A percentile compares a stretch with the other conserved stretches of the same genome.
phyloP scores from a whole-genome alignment of 495 filamentous ascomycete genomes.

The Chlorociboria aeruginascens region DNA sequence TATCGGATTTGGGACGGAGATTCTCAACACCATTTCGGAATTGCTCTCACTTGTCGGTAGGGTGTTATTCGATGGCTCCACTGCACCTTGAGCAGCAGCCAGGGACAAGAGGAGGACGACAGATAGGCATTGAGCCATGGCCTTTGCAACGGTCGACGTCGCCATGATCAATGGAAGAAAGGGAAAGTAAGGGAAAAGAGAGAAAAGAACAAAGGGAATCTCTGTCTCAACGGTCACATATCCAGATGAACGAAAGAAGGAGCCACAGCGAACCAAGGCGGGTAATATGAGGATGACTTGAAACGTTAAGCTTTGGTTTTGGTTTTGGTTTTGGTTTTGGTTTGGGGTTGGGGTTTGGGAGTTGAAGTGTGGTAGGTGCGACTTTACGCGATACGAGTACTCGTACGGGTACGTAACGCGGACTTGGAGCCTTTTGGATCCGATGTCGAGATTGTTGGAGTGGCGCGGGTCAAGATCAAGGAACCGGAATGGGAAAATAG shows the following conservation, averaged over 20 bases:
- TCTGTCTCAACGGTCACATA: slow-evolving; percentile 7
- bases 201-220: neutral
- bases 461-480: no score
- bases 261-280: neutral
- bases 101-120: neutral
- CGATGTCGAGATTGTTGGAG: no score
- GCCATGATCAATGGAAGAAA: slow-evolving; percentile 6
- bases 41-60: slow-evolving; percentile 5
- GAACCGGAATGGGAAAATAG: no score
- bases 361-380: neutral
- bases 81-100: neutral
- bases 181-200: neutral
- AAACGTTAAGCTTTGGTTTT: neutral
- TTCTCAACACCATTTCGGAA: neutral
- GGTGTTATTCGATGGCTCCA: slow-evolving; percentile 11
- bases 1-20: neutral
- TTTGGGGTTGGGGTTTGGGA: neutral
- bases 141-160: slow-evolving; percentile 16
- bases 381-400: neutral
- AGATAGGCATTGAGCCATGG: slow-evolving; percentile 9
- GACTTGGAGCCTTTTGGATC: no score
- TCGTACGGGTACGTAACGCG: no score
- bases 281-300: neutral
- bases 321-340: neutral
- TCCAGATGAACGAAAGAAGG: slow-evolving; percentile 1